phyloP scores from a whole-genome alignment of 192 early-diverging fungal species.

The Coemansia sp. region DNA sequence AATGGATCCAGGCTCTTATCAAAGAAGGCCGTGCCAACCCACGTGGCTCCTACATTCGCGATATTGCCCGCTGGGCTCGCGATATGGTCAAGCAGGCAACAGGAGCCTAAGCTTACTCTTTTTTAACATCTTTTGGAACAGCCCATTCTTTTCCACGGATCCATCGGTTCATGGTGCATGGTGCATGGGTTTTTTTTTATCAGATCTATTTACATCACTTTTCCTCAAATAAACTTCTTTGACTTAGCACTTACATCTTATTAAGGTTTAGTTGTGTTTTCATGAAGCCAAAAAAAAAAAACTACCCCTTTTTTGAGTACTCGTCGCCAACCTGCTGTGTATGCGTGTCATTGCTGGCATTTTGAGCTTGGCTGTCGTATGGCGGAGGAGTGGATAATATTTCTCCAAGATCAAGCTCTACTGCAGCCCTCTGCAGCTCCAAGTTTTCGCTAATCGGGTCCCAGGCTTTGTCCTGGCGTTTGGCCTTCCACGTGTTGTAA shows the following conservation, averaged over 20 bases:
- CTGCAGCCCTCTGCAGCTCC: not conserved
- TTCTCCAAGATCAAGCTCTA: not conserved
- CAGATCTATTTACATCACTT: not conserved
- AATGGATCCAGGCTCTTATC: constrained; percentile 78
- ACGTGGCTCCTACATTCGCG: constrained; percentile 40
- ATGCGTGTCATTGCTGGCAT: not conserved
- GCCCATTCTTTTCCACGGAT: not conserved
- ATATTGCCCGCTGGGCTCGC: constrained; percentile 50
- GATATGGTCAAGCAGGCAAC: constrained; percentile 54
- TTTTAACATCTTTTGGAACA: not conserved
- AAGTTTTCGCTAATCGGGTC: not conserved
- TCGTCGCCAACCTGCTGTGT: not conserved
- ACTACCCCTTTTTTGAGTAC: too few relatives aligned
- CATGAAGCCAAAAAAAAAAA: too few relatives aligned
- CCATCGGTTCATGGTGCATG: not conserved
- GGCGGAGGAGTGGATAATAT: too few relatives aligned
- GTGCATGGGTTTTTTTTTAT: not conserved
- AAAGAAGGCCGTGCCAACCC: constrained; percentile 71
- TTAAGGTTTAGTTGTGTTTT: not conserved
- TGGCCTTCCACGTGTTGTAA: not conserved
- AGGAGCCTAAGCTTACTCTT: constrained; percentile 5
- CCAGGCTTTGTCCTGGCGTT: constrained; percentile 9
- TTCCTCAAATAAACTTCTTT: not conserved
- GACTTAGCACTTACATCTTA: not conserved
- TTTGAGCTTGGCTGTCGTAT: not conserved